Evolutionary conservation across 1,139 yeast species (phyloP), one percentile per base, ranked within the genome.

Genomic region (Pichiaceae sp.): DNA sequence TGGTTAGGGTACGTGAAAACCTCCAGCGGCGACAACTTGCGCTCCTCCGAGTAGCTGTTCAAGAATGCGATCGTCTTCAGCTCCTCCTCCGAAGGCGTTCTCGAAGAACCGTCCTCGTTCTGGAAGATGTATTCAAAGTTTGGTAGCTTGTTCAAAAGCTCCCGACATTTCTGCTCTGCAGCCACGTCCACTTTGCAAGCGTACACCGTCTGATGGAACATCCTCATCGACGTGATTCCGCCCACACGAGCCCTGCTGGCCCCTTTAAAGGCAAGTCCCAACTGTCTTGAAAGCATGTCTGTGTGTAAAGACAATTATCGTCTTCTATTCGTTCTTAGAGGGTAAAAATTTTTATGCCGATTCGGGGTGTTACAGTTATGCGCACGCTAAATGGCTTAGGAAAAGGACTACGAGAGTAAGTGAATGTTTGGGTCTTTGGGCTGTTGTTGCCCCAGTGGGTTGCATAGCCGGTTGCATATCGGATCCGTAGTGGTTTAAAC

Each of bases 71-170:
- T 75, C 30, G 76, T 75, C 60, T 81, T 76, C 54, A 85, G 71
- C 60, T 84, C 93, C 34, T 64, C 63, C 50, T 84, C 94, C 24
- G 71, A 61, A 33, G 91, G 91, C 23, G 70, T 75, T 51, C 89
- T 69, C 37, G 82, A 75, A 12, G 87, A 66, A 6, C 95, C 95
- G 54, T 84, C 93, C 38, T 83, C 74, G 57, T 80, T 80, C 53
- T 80, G 75, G 59, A 78, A 84, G 47, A 82, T 63, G 49, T 69
- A 70, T 45, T 77, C 70, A 27, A 75, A 70, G 12, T 75, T 65
- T 17, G 80, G 74, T 42, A 78, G 66, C 4, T 57, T 45, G 35
- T 61, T 61, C 23, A 65, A 40, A 18, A 53, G 32, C 31, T 50
- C 55, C 36, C 56, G 52, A 36, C 57, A 52, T 36, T 50, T 53